Evolutionary conservation across 805 yeast species (phyloP).

Genomic region (Candida schatavii): DNA sequence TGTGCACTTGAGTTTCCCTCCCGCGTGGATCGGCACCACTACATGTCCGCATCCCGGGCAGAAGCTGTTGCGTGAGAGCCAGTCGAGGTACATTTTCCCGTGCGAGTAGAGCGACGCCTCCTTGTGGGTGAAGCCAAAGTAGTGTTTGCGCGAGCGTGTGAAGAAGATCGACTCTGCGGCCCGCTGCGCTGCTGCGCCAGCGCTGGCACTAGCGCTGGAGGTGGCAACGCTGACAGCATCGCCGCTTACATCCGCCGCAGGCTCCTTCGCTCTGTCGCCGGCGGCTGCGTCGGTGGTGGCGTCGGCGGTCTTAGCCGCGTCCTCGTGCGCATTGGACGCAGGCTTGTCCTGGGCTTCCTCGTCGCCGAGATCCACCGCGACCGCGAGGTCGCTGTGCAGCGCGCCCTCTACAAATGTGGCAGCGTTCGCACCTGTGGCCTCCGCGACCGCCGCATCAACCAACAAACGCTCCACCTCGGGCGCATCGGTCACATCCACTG

Average conservation of each 20-base stretch:
- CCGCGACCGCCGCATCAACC: conserved; percentile 11
- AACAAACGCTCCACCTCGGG: conserved; percentile 25
- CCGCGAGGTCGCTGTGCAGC: neutral
- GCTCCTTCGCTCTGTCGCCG: conserved; percentile 16
- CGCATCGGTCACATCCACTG: conserved; percentile 53
- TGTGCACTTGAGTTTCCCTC: conserved; percentile 58
- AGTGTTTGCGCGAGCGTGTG: conserved; percentile 35
- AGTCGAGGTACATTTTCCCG: conserved; percentile 80
- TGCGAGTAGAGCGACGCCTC: conserved; percentile 76
- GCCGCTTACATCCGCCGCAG: neutral
- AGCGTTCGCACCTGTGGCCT: conserved; percentile 20
- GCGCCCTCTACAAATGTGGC: conserved; percentile 13
- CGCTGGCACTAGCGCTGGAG: conserved; percentile 7
- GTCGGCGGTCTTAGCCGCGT: neutral
- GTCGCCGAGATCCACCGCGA: neutral
- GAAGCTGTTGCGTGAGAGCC: conserved; percentile 69
- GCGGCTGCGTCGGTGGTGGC: too few species aligned
- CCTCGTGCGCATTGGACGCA: neutral
- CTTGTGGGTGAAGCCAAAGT: conserved; percentile 27
- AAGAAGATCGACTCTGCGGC: conserved; percentile 20
- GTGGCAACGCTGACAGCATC: neutral
- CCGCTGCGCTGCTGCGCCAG: neutral
- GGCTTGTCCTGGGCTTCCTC: too few species aligned
- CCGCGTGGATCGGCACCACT: conserved; percentile 63
- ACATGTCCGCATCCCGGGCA: conserved; percentile 85